Percentiles rank a stretch among this genome's conserved stretches.
phyloP scores from a whole-genome alignment of 371 early-diverging fungal species.

The Parasitella parasitica region DNA sequence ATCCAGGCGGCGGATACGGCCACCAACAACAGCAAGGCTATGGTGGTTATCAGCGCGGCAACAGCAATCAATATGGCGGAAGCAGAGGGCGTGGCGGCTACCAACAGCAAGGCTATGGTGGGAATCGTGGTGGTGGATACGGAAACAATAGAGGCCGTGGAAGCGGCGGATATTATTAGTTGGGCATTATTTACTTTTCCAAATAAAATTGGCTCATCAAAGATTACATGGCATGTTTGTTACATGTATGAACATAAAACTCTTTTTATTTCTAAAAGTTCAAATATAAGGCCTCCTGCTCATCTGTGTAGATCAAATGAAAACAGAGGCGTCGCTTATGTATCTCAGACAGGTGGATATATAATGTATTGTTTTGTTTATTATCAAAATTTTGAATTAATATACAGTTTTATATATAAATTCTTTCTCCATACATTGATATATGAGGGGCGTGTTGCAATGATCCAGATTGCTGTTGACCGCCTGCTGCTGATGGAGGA shows the following conservation, averaged over 20 bases:
- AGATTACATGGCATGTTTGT: no score
- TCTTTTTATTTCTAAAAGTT: no score
- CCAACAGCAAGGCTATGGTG: conserved; percentile 28
- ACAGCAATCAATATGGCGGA: conserved; percentile 7
- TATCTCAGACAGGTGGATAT: no score
- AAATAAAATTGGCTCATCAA: no score
- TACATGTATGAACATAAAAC: no score
- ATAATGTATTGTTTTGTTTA: background rate
- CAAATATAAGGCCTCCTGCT: no score
- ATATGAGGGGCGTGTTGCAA: background rate
- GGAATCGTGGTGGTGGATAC: conserved; percentile 18
- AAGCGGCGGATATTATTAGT: conserved; percentile 15
- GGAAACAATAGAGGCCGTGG: conserved; percentile 3
- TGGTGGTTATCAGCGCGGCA: conserved; percentile 5
- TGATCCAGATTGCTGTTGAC: background rate
- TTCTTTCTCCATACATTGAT: background rate
- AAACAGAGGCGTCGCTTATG: no score
- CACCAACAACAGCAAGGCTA: conserved; percentile 5
- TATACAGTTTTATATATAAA: background rate
- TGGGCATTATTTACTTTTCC: no score
- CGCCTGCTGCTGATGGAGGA: background rate
- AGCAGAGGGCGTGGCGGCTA: conserved; percentile 22
- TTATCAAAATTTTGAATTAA: background rate
- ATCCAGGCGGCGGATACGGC: conserved; percentile 9
- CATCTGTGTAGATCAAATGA: background rate